Base-by-base conservation (phyloP, 208 protist species). In the Leishmania gerbilli region DNA sequence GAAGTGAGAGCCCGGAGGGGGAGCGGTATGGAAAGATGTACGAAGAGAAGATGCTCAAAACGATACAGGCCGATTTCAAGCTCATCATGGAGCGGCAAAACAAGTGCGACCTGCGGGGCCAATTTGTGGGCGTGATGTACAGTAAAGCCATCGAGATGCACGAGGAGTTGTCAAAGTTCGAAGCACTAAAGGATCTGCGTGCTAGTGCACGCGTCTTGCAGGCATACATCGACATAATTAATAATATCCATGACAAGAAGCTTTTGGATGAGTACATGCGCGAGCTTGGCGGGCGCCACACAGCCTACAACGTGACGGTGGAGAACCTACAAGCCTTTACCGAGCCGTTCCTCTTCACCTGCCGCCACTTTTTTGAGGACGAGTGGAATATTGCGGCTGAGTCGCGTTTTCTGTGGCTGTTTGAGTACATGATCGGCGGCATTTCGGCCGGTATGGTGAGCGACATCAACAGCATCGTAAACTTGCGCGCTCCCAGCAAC, bases 321-420 rank as follows among this genome's bases (percentile, higher is more conserved):
- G 85, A 91, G 56, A 85, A 91, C 77, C 78, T 95, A 3, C 62
- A 78, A 21, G 81, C 85, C 64, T 91, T 94, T 78, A 83, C 76
- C 27, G 81, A 96, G 76, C 90, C 91, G 13, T 96, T 96, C 69
- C 75, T 96, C 53, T 92, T 90, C 76, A 77, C 91, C 40, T 96
- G 90, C 80, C 85, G 87, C 6, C 90, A 93, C 71, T 94, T 95
- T 84, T 55, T 96, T 34, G 76, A 88, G 69, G 86, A 90, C 21
- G 89, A 95, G 79, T 96, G 93, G 90, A 93, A 93, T 58, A 78
- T 93, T 24, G 86, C 87, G 51, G 90, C 92, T 64, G 91, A 93
- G 83, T 84, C 85, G 31, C 88, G 91, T 27, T 95, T 96, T 72
- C 42, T 82, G 15, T 89, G 83, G 83, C 69, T 84, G 6, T 95